Base-by-base conservation (phyloP, 148 eudicot species). In the Suaeda aralocaspica region DNA sequence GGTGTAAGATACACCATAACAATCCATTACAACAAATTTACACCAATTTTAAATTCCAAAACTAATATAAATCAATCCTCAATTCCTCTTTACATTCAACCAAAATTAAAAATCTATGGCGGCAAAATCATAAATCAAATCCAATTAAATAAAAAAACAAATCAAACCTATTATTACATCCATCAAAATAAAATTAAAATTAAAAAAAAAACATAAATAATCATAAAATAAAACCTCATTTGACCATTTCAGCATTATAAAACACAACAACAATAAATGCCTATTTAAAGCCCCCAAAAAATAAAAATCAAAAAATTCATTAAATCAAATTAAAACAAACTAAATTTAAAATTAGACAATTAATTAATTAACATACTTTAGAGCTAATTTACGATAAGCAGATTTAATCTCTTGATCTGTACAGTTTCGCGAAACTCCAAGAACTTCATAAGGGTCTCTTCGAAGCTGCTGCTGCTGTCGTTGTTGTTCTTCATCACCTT, bases 371-470 rank as follows among this genome's bases (percentile, higher is more conserved):
- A 74, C 90, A 44, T 89, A 92, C 92, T 87, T 89, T 55, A 92
- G 84, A 55, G 96, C 97, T 82, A 89, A 72, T 88, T 86, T 92
- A n/a, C 96, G 82, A 62, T 92, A 92, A 46, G 97, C 89, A 21
- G 82, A 74, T 68, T 92, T 89, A 74, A 92, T 87, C 77, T 92
- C 96, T 77, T 86, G 96, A 80, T 92, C 96, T 1, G 93, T 86
- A 30, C 89, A 85, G 74, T 79, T 86, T 11, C 82, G 87, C 31
- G 76, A 73, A 44, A 89, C 88, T 6, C 92, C 88, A n/a, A 92
- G 90, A 74, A 92, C 97, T 72, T 89, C 97, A 48, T 92, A 92
- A 6, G 93, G 91, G 71, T 92, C 96, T 68, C 91, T 82, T 53
- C 90, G 77, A 34, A 76, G 84, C 87, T 81, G 87, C 80, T 79